Conservation (phyloP, 805 yeast species). For the Starmerella geochares region DNA sequence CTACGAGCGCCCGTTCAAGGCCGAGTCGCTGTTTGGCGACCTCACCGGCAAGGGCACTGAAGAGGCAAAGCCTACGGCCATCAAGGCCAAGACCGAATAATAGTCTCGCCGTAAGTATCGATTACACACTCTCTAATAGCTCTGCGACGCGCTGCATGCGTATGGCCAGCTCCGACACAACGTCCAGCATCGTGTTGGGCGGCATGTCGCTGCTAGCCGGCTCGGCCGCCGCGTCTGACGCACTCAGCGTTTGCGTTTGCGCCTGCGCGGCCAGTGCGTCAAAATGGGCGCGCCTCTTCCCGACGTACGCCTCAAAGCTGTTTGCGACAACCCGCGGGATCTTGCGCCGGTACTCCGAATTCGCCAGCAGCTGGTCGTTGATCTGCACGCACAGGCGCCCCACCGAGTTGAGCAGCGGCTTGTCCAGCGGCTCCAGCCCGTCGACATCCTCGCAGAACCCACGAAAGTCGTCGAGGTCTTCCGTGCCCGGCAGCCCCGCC, state of each 20-base stretch:
- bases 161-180: not conserved
- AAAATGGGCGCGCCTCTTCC: conserved; percentile 6
- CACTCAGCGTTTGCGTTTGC: not conserved
- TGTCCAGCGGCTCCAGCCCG: conserved; percentile 24
- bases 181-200: not conserved
- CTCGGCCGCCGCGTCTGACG: not conserved
- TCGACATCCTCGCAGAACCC: conserved; percentile 22
- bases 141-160: not conserved
- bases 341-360: conserved; percentile 12
- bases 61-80: conserved; percentile 75
- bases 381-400: conserved; percentile 7
- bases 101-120: conserved; percentile 31
- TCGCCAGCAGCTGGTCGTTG: conserved; percentile 7
- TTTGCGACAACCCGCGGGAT: conserved; percentile 13
- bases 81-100: conserved; percentile 82
- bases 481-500: conserved; percentile 37
- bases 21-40: conserved; percentile 66
- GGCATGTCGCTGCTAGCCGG: not conserved
- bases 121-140: conserved; percentile 2
- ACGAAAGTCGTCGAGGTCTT: conserved; percentile 19
- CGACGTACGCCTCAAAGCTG: conserved; percentile 5
- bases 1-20: conserved; percentile 92
- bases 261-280: not conserved
- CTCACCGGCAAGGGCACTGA: conserved; percentile 57
- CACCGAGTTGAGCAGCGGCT: conserved; percentile 12